phyloP scores from a whole-genome alignment of 257 asterid species.

The Nicotiana benthamiana region DNA sequence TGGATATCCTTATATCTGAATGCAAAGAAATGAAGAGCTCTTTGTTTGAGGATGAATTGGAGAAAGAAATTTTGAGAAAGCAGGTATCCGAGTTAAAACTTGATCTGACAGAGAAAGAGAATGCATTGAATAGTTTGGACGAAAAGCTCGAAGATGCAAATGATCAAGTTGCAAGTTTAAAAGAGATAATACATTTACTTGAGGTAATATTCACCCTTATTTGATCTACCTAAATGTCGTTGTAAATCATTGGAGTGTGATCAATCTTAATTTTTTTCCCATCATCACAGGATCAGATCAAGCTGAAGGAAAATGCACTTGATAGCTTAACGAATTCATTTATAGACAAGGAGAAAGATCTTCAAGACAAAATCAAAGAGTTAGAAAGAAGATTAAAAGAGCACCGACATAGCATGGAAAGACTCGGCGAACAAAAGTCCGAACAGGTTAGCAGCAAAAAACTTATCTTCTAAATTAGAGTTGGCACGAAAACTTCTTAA shows the following conservation, averaged over 20 bases:
- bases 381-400: constrained; percentile 48
- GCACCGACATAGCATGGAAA: constrained; percentile 32
- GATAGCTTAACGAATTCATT: constrained; percentile 47
- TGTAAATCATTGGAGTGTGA: neutral
- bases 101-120: constrained; percentile 55
- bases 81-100: constrained; percentile 35
- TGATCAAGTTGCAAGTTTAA: constrained; percentile 34
- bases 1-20: constrained; percentile 41
- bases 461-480: neutral
- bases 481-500: neutral
- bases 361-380: constrained; percentile 55
- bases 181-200: constrained; percentile 67
- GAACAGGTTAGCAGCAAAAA: constrained; percentile 40
- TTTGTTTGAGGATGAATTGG: constrained; percentile 35
- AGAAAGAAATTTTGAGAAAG: constrained; percentile 62
- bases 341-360: constrained; percentile 64
- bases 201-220: constrained; percentile 50
- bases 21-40: constrained; percentile 29
- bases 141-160: constrained; percentile 43
- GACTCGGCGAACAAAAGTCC: constrained; percentile 23
- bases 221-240: neutral
- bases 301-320: constrained; percentile 58
- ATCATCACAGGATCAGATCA: constrained; percentile 49
- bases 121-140: constrained; percentile 43
- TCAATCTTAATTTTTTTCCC: neutral